These are phyloP conservation scores for Nelumbo lutea DNA, from an alignment of 164 flowering plant species.

Conservation along the genomic window DNA sequence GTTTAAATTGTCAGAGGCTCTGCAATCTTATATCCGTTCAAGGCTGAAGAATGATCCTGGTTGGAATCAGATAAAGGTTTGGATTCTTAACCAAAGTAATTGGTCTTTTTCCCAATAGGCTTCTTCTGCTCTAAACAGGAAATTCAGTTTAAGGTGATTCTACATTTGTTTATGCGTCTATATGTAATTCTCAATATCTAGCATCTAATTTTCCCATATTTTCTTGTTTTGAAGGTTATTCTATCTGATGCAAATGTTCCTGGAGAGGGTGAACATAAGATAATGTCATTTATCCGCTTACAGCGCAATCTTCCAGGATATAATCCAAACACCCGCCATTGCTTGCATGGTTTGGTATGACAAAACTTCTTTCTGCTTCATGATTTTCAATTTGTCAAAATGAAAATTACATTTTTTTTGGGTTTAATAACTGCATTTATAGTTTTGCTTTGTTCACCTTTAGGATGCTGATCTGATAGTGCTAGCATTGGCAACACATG, in stretches of 20 bases:
- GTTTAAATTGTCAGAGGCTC: conserved; percentile 34
- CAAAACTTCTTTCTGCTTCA: neutral
- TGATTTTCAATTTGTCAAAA: neutral
- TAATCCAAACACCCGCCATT: conserved; percentile 47
- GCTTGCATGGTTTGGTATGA: conserved; percentile 49
- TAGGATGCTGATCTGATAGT: conserved; percentile 64
- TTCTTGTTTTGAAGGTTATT: conserved; percentile 31
- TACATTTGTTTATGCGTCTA: too few species aligned
- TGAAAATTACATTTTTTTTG: neutral
- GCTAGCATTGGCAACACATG: conserved; percentile 47
- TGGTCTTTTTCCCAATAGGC: neutral
- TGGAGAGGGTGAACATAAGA: conserved; percentile 62
- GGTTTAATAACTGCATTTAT: neutral
- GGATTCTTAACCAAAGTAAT: neutral
- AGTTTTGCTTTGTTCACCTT: neutral
- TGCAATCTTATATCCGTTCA: conserved; percentile 22
- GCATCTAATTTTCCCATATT: neutral
- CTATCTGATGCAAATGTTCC: conserved; percentile 52
- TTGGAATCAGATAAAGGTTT: conserved; percentile 36
- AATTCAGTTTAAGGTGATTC: neutral
- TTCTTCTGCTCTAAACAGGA: neutral
- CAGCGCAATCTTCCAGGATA: conserved; percentile 30
- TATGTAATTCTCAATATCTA: too few species aligned
- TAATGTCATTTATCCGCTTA: conserved; percentile 40
- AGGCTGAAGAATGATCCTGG: conserved; percentile 24